These are phyloP conservation scores for Cucurbitaria berberidis DNA, from an alignment of 2,329 filamentous ascomycete species.

Conservation along the genomic window DNA sequence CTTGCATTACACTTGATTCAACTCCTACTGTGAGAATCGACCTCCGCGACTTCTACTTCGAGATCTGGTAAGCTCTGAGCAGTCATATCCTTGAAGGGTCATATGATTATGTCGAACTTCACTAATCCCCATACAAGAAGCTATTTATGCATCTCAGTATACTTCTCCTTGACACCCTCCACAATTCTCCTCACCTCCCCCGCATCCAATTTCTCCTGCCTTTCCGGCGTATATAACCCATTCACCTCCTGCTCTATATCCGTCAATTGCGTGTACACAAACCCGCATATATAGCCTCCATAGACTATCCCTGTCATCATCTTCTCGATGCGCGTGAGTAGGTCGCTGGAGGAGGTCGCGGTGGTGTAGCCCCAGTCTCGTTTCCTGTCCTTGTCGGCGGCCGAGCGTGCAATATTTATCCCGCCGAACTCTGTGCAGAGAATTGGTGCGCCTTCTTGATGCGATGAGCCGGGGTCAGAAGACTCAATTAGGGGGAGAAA, in stretches of 20 bases:
- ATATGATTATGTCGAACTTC: background rate
- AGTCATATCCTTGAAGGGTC: background rate
- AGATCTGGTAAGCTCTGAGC: background rate
- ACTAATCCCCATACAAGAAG: background rate
- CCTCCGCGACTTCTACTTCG: background rate
- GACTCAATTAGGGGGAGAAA: slow-evolving; percentile 58
- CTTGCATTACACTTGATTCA: background rate
- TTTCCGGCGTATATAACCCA: slow-evolving; percentile 68
- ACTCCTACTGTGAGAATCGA: too few relatives aligned
- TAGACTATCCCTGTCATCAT: slow-evolving; percentile 65
- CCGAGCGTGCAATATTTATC: slow-evolving; percentile 65
- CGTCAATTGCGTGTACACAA: slow-evolving; percentile 70
- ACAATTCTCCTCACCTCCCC: slow-evolving; percentile 64
- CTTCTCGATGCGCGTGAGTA: slow-evolving; percentile 64
- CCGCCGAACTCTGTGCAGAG: slow-evolving; percentile 73
- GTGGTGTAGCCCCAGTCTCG: slow-evolving; percentile 71
- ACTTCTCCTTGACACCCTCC: slow-evolving; percentile 48
- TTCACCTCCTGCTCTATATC: slow-evolving; percentile 73
- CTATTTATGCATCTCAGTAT: slow-evolving; percentile 27
- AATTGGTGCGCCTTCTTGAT: slow-evolving; percentile 63
- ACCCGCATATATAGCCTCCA: slow-evolving; percentile 64
- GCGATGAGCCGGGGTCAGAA: slow-evolving; percentile 53
- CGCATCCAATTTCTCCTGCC: slow-evolving; percentile 64
- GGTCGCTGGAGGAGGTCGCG: slow-evolving; percentile 64
- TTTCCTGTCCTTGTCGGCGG: slow-evolving; percentile 46